These are phyloP conservation scores for Ciborinia camelliae DNA, from an alignment of 2,329 filamentous ascomycete species.

Conservation along the genomic window DNA sequence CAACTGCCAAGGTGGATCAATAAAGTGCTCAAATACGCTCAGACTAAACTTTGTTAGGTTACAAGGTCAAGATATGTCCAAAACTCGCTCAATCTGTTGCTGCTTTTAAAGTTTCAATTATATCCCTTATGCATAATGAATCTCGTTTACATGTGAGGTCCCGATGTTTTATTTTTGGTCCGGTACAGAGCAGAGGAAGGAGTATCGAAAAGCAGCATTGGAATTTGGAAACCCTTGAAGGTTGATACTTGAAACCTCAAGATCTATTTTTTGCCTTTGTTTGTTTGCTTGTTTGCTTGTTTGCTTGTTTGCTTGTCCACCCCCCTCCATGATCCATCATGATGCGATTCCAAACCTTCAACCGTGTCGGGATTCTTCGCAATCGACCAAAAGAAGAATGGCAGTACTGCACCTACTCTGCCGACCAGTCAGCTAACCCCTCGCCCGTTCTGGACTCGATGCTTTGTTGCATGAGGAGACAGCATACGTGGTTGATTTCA, in stretches of 20 bases:
- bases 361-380: not conserved
- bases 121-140: not conserved
- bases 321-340: not conserved
- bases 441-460: slow-evolving; percentile 1
- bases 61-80: not conserved
- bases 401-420: too few species aligned
- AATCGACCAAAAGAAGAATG: not conserved
- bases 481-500: not conserved
- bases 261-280: not conserved
- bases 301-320: too few species aligned
- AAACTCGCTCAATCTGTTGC: not conserved
- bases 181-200: too few species aligned
- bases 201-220: not conserved
- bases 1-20: slow-evolving; percentile 10
- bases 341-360: too few species aligned
- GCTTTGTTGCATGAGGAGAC: not conserved
- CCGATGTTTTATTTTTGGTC: not conserved
- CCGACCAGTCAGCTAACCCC: not conserved
- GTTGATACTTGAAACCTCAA: too few species aligned
- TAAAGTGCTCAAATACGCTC: slow-evolving; percentile 20
- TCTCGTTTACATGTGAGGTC: fast-evolving
- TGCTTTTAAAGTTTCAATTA: not conserved
- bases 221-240: not conserved
- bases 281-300: too few species aligned
- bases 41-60: slow-evolving; percentile 1